Evolutionary conservation across 73 alveolate species (phyloP).

Genomic region (Paramecium pentaurelia): DNA sequence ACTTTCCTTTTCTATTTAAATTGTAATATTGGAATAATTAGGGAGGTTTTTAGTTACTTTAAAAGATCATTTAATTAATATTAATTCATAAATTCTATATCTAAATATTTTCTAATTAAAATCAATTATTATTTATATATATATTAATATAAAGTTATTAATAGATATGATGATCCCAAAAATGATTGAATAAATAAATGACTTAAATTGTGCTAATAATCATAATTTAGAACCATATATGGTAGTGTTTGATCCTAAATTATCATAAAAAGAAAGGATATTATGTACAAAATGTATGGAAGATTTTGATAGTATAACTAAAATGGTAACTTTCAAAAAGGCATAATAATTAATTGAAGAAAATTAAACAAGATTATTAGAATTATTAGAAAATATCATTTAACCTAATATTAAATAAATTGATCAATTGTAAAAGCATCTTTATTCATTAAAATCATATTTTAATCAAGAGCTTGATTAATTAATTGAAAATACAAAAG

Average conservation of each 20-base stretch:
- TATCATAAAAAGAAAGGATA: background rate
- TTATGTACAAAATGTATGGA: background rate
- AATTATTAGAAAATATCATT: background rate
- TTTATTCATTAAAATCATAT: background rate
- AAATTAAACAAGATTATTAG: background rate
- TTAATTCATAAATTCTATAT: too few relatives aligned
- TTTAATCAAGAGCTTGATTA: background rate
- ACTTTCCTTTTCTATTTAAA: too few relatives aligned
- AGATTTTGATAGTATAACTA: background rate
- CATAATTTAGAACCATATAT: background rate
- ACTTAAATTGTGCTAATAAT: background rate
- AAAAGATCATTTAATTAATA: too few relatives aligned
- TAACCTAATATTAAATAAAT: background rate
- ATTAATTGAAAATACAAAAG: background rate
- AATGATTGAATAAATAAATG: background rate
- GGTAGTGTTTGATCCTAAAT: background rate
- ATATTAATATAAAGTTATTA: too few relatives aligned
- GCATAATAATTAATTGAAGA: background rate
- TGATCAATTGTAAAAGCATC: background rate
- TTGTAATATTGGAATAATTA: too few relatives aligned
- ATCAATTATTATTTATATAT: too few relatives aligned
- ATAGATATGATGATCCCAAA: background rate
- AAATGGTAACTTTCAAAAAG: background rate
- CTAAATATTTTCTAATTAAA: too few relatives aligned
- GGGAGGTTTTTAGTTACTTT: too few relatives aligned